Evolutionary conservation across 768 basidiomycete species (phyloP), one percentile per base, ranked within the genome.

Genomic region (Calocybe indica): DNA sequence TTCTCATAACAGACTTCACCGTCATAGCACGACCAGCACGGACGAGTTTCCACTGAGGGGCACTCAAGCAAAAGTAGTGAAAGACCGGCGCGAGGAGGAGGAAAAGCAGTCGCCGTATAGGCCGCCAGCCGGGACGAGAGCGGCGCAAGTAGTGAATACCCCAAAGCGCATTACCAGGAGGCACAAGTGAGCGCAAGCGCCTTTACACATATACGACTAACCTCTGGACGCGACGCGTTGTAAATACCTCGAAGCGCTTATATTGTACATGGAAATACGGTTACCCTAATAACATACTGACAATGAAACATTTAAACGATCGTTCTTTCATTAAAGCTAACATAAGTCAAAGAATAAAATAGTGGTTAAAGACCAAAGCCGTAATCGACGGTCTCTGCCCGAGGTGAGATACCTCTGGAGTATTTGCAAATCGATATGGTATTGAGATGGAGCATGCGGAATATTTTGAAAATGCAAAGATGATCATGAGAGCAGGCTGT

Each of bases 401-500:
- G 9, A 43, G 10, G 43, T 43, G 34, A 13, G 31, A 33, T 28
- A 2, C 34, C 15, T 5, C 9, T 43, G 12, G 36, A 11, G 2
- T 38, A 40, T 9, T 35, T 7, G 7, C 11, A 40, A 10, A 15
- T 40, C 28, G 3, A 46, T 46, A 34, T 12, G n/a, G 31, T 40
- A 22, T 39, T 36, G 28, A 28, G 39, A 41, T 28, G 6, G 22
- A 44, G n/a, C 29, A 13, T 31, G 30, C 2, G 32, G 31, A 46
- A 28, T 7, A 38, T 37, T 37, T 2, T 39, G 47, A 22, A 43
- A 30, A 37, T 37, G 14, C 45, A 45, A 37, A 45, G 28, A 40
- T 30, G 14, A 53, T 61, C 58, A 71, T 10, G 68, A 64, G 48
- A 64, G 50, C 40, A 82, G 65, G 52, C 78, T 83, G 61, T 86